Conservation (phyloP, 805 yeast genomes). For the Yarrowia porcina region DNA sequence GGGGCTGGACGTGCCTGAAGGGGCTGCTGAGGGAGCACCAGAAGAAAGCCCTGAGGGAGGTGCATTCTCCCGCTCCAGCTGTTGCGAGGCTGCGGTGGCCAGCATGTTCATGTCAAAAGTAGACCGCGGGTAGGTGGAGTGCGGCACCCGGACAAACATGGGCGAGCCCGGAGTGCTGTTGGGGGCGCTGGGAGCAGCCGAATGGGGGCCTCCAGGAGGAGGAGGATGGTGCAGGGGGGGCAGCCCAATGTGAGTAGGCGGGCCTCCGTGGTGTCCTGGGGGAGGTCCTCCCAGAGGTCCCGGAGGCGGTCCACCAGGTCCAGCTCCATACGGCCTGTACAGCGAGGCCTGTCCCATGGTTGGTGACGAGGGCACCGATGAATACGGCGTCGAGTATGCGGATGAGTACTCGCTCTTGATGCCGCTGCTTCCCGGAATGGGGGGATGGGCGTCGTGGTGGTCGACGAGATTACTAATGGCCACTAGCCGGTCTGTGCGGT, state of each 20-base stretch:
- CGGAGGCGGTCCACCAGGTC: neutral
- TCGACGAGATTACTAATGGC: slow-evolving; percentile 24
- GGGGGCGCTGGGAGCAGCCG: slow-evolving; percentile 45
- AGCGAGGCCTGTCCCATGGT: slow-evolving; percentile 29
- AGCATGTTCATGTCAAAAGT: slow-evolving; percentile 43
- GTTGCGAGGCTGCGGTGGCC: slow-evolving; percentile 47
- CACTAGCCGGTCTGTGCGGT: slow-evolving; percentile 3
- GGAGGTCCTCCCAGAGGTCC: neutral
- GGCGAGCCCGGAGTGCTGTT: slow-evolving; percentile 41
- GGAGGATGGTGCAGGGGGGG: slow-evolving; percentile 28
- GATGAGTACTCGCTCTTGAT: slow-evolving; percentile 31
- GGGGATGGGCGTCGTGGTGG: slow-evolving; percentile 27
- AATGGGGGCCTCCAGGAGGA: slow-evolving; percentile 29
- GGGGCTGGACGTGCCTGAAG: slow-evolving; percentile 33
- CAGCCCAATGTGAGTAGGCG: slow-evolving; percentile 30
- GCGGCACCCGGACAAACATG: slow-evolving; percentile 33
- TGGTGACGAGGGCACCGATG: slow-evolving; percentile 33
- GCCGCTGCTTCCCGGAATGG: slow-evolving; percentile 28
- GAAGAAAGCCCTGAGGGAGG: neutral
- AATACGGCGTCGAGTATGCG: slow-evolving; percentile 31
- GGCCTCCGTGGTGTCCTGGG: slow-evolving; percentile 21
- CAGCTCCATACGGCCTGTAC: neutral
- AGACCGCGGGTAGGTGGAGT: slow-evolving; percentile 28
- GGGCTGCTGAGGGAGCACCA: neutral
- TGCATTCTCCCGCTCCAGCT: slow-evolving; percentile 41